Evolutionary conservation across 2,329 filamentous ascomycete genomes (phyloP), one percentile per base, ranked within the genome.

Genomic region (Lachnellula cervina): DNA sequence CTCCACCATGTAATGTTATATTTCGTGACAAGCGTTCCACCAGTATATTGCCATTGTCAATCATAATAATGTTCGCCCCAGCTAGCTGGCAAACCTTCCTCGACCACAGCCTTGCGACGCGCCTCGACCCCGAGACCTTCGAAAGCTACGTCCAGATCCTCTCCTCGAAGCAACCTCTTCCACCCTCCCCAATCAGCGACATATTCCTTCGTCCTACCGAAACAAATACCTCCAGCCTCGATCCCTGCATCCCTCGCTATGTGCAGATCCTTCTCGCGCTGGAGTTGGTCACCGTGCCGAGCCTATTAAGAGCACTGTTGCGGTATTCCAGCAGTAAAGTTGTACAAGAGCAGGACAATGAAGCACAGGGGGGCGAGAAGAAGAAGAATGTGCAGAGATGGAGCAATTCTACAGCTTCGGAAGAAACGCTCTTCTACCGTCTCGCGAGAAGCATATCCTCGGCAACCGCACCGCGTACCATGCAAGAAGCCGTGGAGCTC

Each of bases 231-330:
- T 52, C 60, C 32, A 77, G 72, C 55, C 77, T 84, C 64, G 83
- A 87, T 61, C 80, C 81, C 8, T 78, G 82, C 59, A 74, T 85
- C 8, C 76, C 79, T 0, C 76, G 74, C n/a, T 88, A 86, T 66
- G 68, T 87, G 9, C 76, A 84, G 60, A 72, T 76, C 17, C 76
- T 87, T 47, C 74, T 79, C 44, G 71, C 75, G 34, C 75, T 76
- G 48, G 73, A 75, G 34, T 74, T 79, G 56, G 71, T 86, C 58
- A 77, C 83, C 60, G 75, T 78, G 3, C 74, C 80, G 0, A 79
- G 79, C 1, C 73, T 86, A 28, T 72, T 88, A 47, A 72, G 71
- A 53, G 77, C 77, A 0, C 68, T 87, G 23, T 80, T 80, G 66
- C 78, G 75, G 52, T 83, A 82, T 67, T 84, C 66, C 9, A 68